Base-by-base conservation (phyloP, 2,329 filamentous ascomycete species). In the Fusarium anthophilum region DNA sequence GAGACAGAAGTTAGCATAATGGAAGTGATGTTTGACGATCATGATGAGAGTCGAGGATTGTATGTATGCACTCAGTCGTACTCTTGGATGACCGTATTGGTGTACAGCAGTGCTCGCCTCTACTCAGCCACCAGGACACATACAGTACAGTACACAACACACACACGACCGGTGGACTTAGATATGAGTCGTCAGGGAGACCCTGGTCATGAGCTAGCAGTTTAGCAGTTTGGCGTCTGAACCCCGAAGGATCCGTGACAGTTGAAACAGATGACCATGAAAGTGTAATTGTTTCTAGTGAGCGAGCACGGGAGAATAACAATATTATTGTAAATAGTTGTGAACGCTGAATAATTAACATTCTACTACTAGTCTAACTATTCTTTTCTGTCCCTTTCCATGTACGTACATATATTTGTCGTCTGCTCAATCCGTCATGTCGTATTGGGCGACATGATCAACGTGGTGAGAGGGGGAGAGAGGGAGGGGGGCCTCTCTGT, bases 181-280 rank as follows among this genome's bases (percentile, higher is more conserved):
- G 69, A 56, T 63, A 43, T 68, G 56, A 72, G 71, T 63, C 62
- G 66, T 54, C 66, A 56, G 62, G 57, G 59, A 55, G 58, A 43
- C 54, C 66, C 66, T 60, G 74, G 57, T 48, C 48, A 37, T 39
- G 58, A 38, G 54, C 59, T 74, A 58, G 44, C 39, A 35, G 63
- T 63, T 59, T 66, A 43, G 39, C 32, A 43, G 59, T 65, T 56
- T 67, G 61, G 63, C 51, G 72, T 70, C 26, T 66, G 66, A 68
- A 51, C 58, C 66, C 75, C 75, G 75, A 69, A 64, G 69, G 73
- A 77, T 72, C 73, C 75, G 75, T 73, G 75, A 63, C 71, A 76
- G 70, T 65, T 47, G 58, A 60, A 59, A 51, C 57, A 65, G 37
- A 75, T 75, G 74, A 76, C 72, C 50, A 54, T 57, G 30, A 35